Conservation (phyloP, 2,329 filamentous ascomycete genomes). For the Trichoderma atroviride region DNA sequence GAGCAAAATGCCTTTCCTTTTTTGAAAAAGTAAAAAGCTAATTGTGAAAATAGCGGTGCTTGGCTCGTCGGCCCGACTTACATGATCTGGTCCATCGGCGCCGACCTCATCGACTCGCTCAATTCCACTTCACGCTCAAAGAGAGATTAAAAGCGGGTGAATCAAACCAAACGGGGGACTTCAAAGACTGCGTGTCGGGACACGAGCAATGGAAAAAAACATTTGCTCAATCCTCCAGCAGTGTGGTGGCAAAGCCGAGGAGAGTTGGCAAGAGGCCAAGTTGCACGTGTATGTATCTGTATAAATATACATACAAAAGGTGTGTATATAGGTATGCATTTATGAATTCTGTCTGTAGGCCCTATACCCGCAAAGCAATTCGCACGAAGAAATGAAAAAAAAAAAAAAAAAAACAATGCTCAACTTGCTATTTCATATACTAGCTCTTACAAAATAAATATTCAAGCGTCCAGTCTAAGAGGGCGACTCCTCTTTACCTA, state of each 20-base stretch:
- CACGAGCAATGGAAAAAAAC: neutral
- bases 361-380: constrained; percentile 18
- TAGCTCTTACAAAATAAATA: neutral
- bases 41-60: constrained; percentile 46
- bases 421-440: neutral
- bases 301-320: neutral
- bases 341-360: constrained; percentile 8
- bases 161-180: neutral
- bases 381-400: constrained; percentile 16
- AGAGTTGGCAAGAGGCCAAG: neutral
- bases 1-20: no score
- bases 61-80: constrained; percentile 59
- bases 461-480: constrained; percentile 10
- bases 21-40: neutral
- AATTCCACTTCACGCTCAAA: constrained; percentile 45
- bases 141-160: constrained; percentile 42
- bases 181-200: neutral
- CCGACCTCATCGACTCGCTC: constrained; percentile 53
- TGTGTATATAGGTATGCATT: neutral
- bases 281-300: constrained; percentile 8
- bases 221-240: neutral
- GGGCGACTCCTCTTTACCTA: neutral
- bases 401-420: neutral
- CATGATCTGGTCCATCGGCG: constrained; percentile 54
- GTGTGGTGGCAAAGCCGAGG: neutral